phyloP scores from a whole-genome alignment of 768 basidiomycete species.

The Auriculariales sp. region DNA sequence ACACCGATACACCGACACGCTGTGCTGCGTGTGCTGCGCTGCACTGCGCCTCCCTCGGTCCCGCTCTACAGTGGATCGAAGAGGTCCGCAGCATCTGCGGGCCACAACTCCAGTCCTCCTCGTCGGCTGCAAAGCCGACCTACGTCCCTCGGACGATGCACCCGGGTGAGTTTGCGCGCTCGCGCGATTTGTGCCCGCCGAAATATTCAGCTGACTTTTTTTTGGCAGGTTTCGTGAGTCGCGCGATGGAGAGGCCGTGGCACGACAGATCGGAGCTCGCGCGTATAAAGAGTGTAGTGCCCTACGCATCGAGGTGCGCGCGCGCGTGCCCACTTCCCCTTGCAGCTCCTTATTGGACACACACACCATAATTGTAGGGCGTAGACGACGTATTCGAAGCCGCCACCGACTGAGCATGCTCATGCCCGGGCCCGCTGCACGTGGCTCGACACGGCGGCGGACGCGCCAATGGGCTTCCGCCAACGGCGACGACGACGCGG shows the following conservation, averaged over 20 bases:
- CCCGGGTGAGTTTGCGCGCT: conserved; percentile 4
- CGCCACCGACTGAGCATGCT: conserved; percentile 95
- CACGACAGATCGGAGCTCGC: conserved; percentile 73
- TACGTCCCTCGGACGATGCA: conserved; percentile 43
- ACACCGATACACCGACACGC: conserved; percentile 5
- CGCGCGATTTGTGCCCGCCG: neutral
- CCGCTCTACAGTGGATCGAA: conserved; percentile 72
- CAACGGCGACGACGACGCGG: neutral
- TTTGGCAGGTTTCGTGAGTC: too few relatives aligned
- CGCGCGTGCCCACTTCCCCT: neutral
- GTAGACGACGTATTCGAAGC: conserved; percentile 97
- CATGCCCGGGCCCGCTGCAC: conserved; percentile 39
- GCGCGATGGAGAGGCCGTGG: conserved; percentile 72
- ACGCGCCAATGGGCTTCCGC: too few relatives aligned
- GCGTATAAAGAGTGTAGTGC: conserved; percentile 93
- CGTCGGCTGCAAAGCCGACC: conserved; percentile 91
- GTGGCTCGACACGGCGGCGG: too few relatives aligned
- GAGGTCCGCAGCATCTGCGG: conserved; percentile 97
- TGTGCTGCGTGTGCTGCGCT: conserved; percentile 8
- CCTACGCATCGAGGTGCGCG: conserved; percentile 49
- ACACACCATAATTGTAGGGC: conserved; percentile 29
- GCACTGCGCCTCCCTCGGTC: conserved; percentile 3
- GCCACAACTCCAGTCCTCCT: conserved; percentile 83
- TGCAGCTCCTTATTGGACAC: too few relatives aligned
- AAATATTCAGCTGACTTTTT: too few relatives aligned